Evolutionary conservation across 2,329 filamentous ascomycete species (phyloP).

Genomic region (Colletotrichum cordylinicola): DNA sequence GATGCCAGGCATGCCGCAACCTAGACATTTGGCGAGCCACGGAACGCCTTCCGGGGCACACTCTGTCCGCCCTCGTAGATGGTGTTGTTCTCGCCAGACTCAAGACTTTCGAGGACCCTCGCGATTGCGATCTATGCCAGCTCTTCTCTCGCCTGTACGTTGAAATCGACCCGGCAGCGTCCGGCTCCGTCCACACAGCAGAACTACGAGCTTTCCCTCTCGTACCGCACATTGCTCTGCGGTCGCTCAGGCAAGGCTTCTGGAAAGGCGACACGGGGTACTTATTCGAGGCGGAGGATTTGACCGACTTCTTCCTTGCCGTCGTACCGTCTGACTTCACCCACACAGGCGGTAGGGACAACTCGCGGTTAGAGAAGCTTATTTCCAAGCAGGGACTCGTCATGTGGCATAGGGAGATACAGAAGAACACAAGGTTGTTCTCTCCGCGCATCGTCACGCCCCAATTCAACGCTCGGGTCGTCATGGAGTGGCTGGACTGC

Average conservation of each 20-base stretch:
- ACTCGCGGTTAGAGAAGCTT: background rate
- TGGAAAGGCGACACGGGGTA: background rate
- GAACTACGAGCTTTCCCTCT: background rate
- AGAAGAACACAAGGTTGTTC: background rate
- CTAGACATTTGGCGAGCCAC: constrained; percentile 1
- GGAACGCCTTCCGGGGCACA: background rate
- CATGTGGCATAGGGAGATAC: background rate
- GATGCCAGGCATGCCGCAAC: background rate
- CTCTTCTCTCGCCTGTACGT: background rate
- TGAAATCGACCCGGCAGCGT: background rate
- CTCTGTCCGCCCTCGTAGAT: background rate
- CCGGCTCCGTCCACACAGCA: background rate
- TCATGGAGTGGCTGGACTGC: background rate
- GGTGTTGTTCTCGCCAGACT: background rate
- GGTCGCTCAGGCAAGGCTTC: background rate
- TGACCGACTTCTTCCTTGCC: constrained; percentile 3
- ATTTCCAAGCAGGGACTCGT: background rate
- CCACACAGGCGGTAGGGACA: background rate
- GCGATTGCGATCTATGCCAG: background rate
- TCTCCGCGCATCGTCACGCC: background rate
- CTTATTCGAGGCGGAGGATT: background rate
- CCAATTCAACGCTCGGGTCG: background rate
- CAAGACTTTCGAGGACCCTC: background rate
- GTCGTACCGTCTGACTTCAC: constrained; percentile 1
- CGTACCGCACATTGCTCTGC: background rate